Percentiles rank a stretch among this genome's conserved stretches.
These are phyloP conservation scores for Backusella morwellensis DNA, from an alignment of 192 early-diverging fungal genomes.

Conservation along the genomic window DNA sequence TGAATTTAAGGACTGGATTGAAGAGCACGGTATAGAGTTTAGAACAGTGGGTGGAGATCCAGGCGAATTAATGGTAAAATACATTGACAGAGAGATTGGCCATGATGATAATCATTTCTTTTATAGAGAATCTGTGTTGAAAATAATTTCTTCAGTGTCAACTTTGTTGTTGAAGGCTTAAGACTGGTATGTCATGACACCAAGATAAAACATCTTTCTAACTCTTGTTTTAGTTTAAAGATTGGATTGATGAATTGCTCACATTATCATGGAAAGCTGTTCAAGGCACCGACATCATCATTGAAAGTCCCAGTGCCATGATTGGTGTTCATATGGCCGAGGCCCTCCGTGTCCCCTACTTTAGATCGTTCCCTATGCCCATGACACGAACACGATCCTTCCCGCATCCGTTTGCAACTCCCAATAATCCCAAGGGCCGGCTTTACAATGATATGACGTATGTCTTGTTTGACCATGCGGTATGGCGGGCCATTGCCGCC, in stretches of 20 bases:
- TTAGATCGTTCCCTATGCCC: conserved; percentile 70
- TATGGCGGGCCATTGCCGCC: conserved; percentile 60
- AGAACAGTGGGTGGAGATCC: conserved; percentile 62
- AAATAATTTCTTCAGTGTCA: conserved; percentile 63
- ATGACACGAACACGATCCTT: conserved; percentile 74
- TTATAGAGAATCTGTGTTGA: conserved; percentile 59
- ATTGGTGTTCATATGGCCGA: conserved; percentile 71
- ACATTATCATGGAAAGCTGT: conserved; percentile 53
- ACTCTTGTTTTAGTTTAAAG: conserved; percentile 42
- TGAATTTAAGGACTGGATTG: conserved; percentile 66
- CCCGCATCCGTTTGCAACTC: conserved; percentile 69
- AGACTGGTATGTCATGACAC: conserved; percentile 17
- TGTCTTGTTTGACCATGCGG: conserved; percentile 64
- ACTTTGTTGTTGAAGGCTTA: conserved; percentile 57
- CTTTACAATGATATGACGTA: conserved; percentile 67
- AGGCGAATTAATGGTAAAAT: conserved; percentile 53
- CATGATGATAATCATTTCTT: too few relatives aligned
- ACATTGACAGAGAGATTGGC: too few relatives aligned
- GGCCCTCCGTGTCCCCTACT: conserved; percentile 59
- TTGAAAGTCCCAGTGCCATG: conserved; percentile 68
- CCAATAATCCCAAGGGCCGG: conserved; percentile 43
- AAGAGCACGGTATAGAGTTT: conserved; percentile 68
- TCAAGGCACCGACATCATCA: conserved; percentile 63
- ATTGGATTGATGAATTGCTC: conserved; percentile 64
- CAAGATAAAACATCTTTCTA: neutral